These are phyloP conservation scores for Cymbidium sinense DNA, from an alignment of 106 monocot genomes.

Conservation along the genomic window DNA sequence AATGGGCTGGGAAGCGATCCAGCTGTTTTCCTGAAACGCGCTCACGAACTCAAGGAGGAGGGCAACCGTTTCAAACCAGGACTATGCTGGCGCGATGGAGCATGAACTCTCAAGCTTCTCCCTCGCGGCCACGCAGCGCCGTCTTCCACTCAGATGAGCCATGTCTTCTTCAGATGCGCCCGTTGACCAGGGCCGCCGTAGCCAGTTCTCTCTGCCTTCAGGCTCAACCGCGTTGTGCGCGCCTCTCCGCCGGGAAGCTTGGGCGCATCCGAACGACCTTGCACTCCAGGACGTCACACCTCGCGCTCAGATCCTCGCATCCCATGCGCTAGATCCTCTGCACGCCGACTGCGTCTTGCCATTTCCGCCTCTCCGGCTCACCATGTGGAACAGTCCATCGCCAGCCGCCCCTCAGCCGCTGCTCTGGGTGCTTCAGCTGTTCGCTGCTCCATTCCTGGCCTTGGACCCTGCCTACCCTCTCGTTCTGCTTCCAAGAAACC, in stretches of 20 bases:
- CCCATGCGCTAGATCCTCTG: conserved; percentile 52
- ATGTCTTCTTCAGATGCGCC: conserved; percentile 80
- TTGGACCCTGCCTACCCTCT: conserved; percentile 84
- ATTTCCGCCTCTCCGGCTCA: background rate
- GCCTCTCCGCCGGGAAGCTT: conserved; percentile 87
- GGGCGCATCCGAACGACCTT: conserved; percentile 51
- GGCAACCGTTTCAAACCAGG: conserved; percentile 71
- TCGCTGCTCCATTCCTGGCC: conserved; percentile 51
- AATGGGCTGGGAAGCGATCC: conserved; percentile 16
- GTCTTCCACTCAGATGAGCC: conserved; percentile 98
- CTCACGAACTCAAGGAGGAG: conserved; percentile 90
- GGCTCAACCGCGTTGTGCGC: conserved; percentile 80
- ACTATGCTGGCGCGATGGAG: conserved; percentile 58
- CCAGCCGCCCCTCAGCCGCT: conserved; percentile 70
- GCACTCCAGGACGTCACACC: conserved; percentile 58
- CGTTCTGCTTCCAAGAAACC: conserved; percentile 55
- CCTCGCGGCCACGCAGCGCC: conserved; percentile 73
- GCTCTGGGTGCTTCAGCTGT: conserved; percentile 82
- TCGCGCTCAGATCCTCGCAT: conserved; percentile 51
- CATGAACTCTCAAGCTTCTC: conserved; percentile 61
- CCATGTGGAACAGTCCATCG: background rate
- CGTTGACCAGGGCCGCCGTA: conserved; percentile 79
- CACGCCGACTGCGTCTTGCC: conserved; percentile 21
- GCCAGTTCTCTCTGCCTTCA: conserved; percentile 87
- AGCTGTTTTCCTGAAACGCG: conserved; percentile 41